Conservation (phyloP, 225 moss, liverwort and hornwort species). For the Climacium dendroides region DNA sequence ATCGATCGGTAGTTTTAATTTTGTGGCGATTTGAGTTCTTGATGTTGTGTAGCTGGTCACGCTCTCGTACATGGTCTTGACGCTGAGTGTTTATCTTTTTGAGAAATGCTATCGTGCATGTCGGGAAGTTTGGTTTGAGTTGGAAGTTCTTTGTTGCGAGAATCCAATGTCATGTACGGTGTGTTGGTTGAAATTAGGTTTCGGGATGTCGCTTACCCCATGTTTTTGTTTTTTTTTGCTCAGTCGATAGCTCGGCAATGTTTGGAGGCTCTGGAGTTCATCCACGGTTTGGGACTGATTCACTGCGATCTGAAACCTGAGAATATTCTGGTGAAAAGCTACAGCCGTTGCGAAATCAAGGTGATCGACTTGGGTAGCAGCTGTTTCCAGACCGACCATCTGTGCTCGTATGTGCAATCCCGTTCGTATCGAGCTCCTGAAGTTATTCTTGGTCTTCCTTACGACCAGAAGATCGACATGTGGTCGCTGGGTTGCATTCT, state of each 20-base stretch:
- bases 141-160: not conserved
- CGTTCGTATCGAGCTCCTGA: slow-evolving; percentile 96
- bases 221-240: not conserved
- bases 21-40: not conserved
- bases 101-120: not conserved
- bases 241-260: slow-evolving; percentile 95
- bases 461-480: slow-evolving; percentile 43
- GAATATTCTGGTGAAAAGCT: slow-evolving; percentile 96
- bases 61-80: not conserved
- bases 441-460: slow-evolving; percentile 73
- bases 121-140: not conserved
- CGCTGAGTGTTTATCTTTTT: not conserved
- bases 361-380: slow-evolving; percentile 99
- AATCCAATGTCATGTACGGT: not conserved
- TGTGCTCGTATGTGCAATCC: slow-evolving; percentile 99
- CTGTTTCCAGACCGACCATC: slow-evolving; percentile 98
- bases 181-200: not conserved
- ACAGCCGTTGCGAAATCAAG: slow-evolving; percentile 97
- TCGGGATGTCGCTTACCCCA: not conserved
- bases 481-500: slow-evolving; percentile 97
- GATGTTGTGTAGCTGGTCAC: not conserved
- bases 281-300: slow-evolving; percentile 36
- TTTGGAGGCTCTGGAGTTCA: slow-evolving; percentile 89
- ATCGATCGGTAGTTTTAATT: not conserved
- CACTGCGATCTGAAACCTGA: slow-evolving; percentile 97